Evolutionary conservation across 2,329 filamentous ascomycete species (phyloP).

Genomic region (Alternaria brassicae): DNA sequence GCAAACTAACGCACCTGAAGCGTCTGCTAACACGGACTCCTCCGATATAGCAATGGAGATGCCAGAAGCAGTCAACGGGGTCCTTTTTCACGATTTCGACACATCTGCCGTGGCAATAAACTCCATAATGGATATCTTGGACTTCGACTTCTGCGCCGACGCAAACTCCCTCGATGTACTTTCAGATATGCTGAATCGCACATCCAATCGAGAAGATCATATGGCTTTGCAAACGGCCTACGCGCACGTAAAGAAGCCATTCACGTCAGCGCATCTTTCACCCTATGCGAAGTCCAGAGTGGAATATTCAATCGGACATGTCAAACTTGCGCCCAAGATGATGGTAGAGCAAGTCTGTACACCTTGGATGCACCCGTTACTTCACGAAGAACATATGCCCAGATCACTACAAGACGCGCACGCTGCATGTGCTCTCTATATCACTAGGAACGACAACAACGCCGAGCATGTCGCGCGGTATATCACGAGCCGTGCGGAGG

Average conservation of each 20-base stretch:
- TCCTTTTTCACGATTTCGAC: constrained; percentile 15
- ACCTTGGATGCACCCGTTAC: constrained; percentile 61
- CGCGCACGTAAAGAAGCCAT: constrained; percentile 1
- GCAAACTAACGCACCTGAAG: not conserved
- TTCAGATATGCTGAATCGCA: constrained; percentile 21
- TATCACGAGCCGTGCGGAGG: constrained; percentile 56
- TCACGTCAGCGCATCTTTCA: constrained; percentile 24
- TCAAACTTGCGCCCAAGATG: constrained; percentile 35
- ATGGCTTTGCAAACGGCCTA: not conserved
- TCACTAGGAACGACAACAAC: constrained; percentile 59
- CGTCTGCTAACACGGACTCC: constrained; percentile 30
- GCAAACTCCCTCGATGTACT: constrained; percentile 62
- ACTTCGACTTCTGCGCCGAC: constrained; percentile 27
- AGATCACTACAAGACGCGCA: constrained; percentile 61
- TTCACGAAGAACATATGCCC: constrained; percentile 63
- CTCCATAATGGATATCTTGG: constrained; percentile 14
- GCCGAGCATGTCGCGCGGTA: constrained; percentile 57
- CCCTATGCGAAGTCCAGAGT: constrained; percentile 32
- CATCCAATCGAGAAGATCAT: constrained; percentile 1
- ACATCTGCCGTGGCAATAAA: constrained; percentile 9
- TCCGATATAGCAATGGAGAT: not conserved
- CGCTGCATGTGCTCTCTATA: constrained; percentile 62
- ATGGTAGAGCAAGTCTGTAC: constrained; percentile 61
- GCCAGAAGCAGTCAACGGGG: constrained; percentile 32
- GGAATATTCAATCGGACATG: constrained; percentile 35